Base-by-base conservation (phyloP, 2,329 filamentous ascomycete species). In the Ophidiomyces ophidiicola region DNA sequence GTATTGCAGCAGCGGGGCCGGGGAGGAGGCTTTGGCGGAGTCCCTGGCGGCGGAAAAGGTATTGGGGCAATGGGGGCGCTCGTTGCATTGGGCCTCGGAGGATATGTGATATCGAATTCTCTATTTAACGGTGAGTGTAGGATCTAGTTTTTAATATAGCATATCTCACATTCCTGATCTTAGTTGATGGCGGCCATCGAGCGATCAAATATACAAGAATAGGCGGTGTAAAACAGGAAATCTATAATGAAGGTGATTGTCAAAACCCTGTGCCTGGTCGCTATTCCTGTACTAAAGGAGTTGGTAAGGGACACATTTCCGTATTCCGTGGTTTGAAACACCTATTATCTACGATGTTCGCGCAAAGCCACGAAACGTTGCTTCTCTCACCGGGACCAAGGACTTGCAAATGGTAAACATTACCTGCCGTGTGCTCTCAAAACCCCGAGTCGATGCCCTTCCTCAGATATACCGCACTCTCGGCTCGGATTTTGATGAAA, bases 361-460 rank as follows among this genome's bases (percentile, higher is more conserved):
- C 66, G 90, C 90, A 44, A 94, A 88, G 71, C 90, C 90, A 55
- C 80, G 90, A 60, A 94, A 93, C 57, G 87, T 98, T 53, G 82
- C 90, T 50, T 96, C 90, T 50, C 76, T 98, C 50, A 98, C 90
- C 44, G 90, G 90, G 53, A 98, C 90, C 58, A 98, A 98, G 72
- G 90, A 98, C 66, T 69, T 98, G 65, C 90, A 98, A 71, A 98
- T 98, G 90, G 90, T 96, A 59, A 98, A 98, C 75, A 96, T 98
- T 61, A 98, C 88, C 58, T 98, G 90, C 67, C 88, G 90, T 83
- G 90, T 98, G 43, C 82, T 98, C 38, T 94, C 88, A 43, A 74
- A 86, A 53, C 90, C 90, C 41, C 78, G 86, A 43, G 70, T 98
- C 55, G 78, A 83, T 49, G 82, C 87, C 21, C 76, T 98, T 29